Percentiles rank a stretch among this genome's conserved stretches.
These are phyloP conservation scores for Aegilops sharonensis DNA, from an alignment of 176 grass and related monocot genomes.

Conservation along the genomic window DNA sequence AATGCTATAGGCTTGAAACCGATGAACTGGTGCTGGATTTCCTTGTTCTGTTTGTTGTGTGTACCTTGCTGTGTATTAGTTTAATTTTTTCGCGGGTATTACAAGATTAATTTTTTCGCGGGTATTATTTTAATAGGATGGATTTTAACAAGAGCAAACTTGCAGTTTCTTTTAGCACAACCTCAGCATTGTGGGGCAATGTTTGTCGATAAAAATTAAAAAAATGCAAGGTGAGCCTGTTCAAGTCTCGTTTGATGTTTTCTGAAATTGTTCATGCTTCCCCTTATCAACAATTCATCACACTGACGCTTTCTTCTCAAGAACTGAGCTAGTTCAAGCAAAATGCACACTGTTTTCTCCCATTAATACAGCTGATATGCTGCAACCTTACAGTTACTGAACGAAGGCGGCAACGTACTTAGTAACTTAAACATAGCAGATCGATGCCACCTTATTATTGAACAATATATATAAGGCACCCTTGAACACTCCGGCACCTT, in stretches of 20 bases:
- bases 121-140: neutral
- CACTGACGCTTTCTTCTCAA: neutral
- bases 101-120: neutral
- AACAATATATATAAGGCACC: no score
- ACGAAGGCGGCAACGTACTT: neutral
- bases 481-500: no score
- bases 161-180: neutral
- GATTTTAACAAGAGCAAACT: no score
- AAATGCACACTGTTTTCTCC: neutral
- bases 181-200: no score
- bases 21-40: neutral
- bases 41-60: neutral
- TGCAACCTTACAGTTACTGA: neutral
- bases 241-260: neutral
- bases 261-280: neutral
- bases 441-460: neutral
- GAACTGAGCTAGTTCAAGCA: neutral
- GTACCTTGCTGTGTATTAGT: neutral
- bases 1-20: neutral
- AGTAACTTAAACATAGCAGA: neutral
- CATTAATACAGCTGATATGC: neutral
- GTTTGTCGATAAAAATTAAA: neutral
- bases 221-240: neutral
- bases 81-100: neutral
- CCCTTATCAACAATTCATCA: neutral